These are phyloP conservation scores for Termitomyces sp. DNA, from an alignment of 768 basidiomycete genomes.

Conservation along the genomic window DNA sequence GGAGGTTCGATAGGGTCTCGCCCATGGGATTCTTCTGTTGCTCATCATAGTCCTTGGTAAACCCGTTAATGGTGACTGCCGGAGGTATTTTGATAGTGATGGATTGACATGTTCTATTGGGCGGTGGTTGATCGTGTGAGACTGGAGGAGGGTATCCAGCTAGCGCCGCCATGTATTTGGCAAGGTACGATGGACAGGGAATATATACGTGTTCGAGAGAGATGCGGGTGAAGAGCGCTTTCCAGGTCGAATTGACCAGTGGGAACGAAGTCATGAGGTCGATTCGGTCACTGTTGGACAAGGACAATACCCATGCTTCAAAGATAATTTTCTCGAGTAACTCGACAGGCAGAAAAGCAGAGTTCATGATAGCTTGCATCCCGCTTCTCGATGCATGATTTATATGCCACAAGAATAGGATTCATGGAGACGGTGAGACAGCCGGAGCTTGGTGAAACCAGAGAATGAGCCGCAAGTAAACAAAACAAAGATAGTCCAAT, in stretches of 20 bases:
- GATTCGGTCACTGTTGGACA: conserved; percentile 23
- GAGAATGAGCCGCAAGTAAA: background rate
- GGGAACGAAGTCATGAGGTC: conserved; percentile 23
- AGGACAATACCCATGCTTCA: conserved; percentile 23
- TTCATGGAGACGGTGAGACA: background rate
- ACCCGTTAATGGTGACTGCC: background rate
- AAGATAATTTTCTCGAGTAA: conserved; percentile 19
- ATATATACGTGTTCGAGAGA: conserved; percentile 28
- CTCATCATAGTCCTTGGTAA: background rate
- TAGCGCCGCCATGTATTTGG: conserved; percentile 8
- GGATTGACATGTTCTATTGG: conserved; percentile 2
- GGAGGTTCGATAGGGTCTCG: conserved; percentile 14
- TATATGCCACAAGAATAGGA: background rate
- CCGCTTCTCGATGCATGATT: background rate
- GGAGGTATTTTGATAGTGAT: conserved; percentile 10
- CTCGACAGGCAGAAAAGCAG: conserved; percentile 1
- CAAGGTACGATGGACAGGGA: conserved; percentile 19
- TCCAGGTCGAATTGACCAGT: conserved; percentile 24
- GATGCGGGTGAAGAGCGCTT: conserved; percentile 22
- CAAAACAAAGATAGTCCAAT: background rate
- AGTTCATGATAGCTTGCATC: background rate
- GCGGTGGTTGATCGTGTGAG: background rate
- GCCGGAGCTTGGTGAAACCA: background rate
- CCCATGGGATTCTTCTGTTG: conserved; percentile 9
- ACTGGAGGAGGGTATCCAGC: conserved; percentile 3